These are phyloP conservation scores for Pisolithus thermaeus DNA, from an alignment of 1,284 basidiomycete genomes.

Conservation along the genomic window DNA sequence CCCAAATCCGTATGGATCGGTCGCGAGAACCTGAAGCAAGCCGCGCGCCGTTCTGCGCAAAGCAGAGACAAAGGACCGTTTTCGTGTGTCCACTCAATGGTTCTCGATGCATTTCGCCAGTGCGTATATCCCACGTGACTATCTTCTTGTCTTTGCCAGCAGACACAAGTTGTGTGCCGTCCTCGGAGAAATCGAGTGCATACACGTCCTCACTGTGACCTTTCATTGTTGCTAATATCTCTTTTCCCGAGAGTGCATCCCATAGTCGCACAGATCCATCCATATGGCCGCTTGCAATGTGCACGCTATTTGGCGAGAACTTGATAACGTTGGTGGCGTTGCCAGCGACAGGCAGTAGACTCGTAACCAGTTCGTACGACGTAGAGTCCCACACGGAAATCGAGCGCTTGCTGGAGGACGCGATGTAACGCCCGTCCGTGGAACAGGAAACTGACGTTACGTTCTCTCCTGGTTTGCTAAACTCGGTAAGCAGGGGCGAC, in stretches of 20 bases:
- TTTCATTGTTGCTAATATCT: slow-evolving; percentile 9
- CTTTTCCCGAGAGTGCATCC: slow-evolving; percentile 22
- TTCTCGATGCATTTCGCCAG: slow-evolving; percentile 11
- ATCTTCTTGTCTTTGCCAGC: slow-evolving; percentile 24
- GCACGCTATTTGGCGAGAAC: slow-evolving; percentile 24
- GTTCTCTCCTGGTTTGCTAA: slow-evolving; percentile 11
- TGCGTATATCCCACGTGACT: slow-evolving; percentile 21
- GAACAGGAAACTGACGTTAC: slow-evolving; percentile 20
- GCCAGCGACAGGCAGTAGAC: slow-evolving; percentile 9
- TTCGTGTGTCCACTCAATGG: slow-evolving; percentile 23
- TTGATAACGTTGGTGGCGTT: slow-evolving; percentile 11
- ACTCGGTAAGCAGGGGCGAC: slow-evolving; percentile 29
- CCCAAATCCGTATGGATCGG: slow-evolving; percentile 25
- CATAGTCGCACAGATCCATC: slow-evolving; percentile 19
- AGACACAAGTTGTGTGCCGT: slow-evolving; percentile 22
- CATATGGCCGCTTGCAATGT: slow-evolving; percentile 22
- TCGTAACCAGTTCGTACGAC: slow-evolving; percentile 24
- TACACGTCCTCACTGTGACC: slow-evolving; percentile 20
- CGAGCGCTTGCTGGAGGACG: slow-evolving; percentile 18
- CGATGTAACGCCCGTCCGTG: slow-evolving; percentile 24
- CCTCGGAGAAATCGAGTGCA: slow-evolving; percentile 23
- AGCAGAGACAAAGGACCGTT: slow-evolving; percentile 21
- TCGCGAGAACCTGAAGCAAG: slow-evolving; percentile 30
- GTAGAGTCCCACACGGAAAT: slow-evolving; percentile 26
- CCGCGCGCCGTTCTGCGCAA: slow-evolving; percentile 18